A percentile compares a stretch with the other conserved stretches of the same genome.
phyloP scores from a whole-genome alignment of 345 rosid species.

The Eucalyptus marginata region DNA sequence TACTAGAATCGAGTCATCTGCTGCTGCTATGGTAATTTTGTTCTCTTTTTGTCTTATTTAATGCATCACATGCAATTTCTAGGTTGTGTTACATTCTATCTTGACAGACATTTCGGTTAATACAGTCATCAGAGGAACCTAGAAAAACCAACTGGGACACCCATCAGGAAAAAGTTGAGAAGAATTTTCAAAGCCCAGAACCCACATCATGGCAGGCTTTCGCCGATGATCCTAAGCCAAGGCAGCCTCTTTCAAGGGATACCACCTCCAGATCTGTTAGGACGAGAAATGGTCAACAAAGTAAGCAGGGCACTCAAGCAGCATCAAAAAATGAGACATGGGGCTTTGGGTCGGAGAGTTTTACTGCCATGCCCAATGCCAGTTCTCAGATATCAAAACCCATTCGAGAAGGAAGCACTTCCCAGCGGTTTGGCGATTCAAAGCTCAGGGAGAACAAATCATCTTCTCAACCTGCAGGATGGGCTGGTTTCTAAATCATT shows the following conservation, averaged over 20 bases:
- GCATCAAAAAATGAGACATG: slow-evolving; percentile 43
- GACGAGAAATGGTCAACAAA: slow-evolving; percentile 26
- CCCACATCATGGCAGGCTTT: slow-evolving; percentile 76
- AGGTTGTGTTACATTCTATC: slow-evolving; percentile 6
- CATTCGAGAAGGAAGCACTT: slow-evolving; percentile 31
- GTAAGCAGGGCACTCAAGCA: slow-evolving; percentile 36
- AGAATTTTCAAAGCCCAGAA: slow-evolving; percentile 33
- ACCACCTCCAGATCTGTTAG: slow-evolving; percentile 33
- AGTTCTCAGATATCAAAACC: slow-evolving; percentile 17
- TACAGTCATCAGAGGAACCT: not conserved
- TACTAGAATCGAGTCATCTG: slow-evolving; percentile 23
- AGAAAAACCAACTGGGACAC: not conserved
- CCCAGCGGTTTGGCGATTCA: slow-evolving; percentile 26
- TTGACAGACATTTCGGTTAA: not conserved
- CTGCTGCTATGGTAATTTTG: slow-evolving; percentile 12
- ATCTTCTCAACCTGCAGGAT: slow-evolving; percentile 79
- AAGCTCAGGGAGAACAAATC: slow-evolving; percentile 36
- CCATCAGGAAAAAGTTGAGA: slow-evolving; percentile 37
- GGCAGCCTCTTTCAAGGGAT: slow-evolving; percentile 23
- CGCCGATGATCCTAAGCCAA: slow-evolving; percentile 37
- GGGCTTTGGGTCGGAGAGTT: slow-evolving; percentile 82
- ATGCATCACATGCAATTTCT: not conserved
- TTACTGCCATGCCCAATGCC: slow-evolving; percentile 37
- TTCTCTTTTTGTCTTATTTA: not conserved
- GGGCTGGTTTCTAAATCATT: slow-evolving; percentile 78